phyloP scores from a whole-genome alignment of 2,329 filamentous ascomycete genomes.

The Neurospora sp. region DNA sequence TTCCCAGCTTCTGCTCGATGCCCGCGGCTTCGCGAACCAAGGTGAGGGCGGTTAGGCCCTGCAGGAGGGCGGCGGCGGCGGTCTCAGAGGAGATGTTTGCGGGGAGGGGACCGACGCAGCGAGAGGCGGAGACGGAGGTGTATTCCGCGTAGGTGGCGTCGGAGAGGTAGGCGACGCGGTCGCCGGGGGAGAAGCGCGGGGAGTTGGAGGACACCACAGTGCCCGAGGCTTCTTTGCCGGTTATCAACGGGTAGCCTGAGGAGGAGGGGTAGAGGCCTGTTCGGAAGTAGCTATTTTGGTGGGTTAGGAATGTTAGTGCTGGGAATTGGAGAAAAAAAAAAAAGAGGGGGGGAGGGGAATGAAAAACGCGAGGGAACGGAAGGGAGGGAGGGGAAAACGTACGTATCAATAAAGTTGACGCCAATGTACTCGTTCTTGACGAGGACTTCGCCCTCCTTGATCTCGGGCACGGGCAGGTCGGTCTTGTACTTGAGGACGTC shows the following conservation, averaged over 20 bases:
- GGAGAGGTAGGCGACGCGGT: constrained; percentile 62
- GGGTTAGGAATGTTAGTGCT: no score
- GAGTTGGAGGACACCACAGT: constrained; percentile 51
- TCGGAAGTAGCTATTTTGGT: constrained; percentile 59
- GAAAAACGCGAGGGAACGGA: no score
- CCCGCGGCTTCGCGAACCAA: constrained; percentile 58
- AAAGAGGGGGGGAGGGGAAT: no score
- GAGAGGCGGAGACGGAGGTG: constrained; percentile 40
- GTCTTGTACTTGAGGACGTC: constrained; percentile 64
- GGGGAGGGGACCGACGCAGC: constrained; percentile 51
- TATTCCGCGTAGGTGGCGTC: constrained; percentile 46
- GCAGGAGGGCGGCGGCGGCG: constrained; percentile 62
- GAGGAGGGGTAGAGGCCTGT: constrained; percentile 67
- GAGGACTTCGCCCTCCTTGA: constrained; percentile 61
- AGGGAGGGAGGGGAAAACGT: constrained; percentile 13
- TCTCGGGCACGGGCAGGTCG: constrained; percentile 59
- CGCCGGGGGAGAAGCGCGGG: constrained; percentile 50
- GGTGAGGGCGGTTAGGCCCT: constrained; percentile 74
- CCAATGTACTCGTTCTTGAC: constrained; percentile 73
- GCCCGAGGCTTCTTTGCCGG: constrained; percentile 72
- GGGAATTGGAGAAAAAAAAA: no score
- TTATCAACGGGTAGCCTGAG: constrained; percentile 47
- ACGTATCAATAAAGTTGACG: constrained; percentile 83
- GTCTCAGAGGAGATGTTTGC: constrained; percentile 47
- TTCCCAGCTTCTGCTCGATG: constrained; percentile 31